Percentiles rank a stretch among this genome's conserved stretches.
phyloP scores from a whole-genome alignment of 1,139 yeast species.

The Suhomyces panamericanus region DNA sequence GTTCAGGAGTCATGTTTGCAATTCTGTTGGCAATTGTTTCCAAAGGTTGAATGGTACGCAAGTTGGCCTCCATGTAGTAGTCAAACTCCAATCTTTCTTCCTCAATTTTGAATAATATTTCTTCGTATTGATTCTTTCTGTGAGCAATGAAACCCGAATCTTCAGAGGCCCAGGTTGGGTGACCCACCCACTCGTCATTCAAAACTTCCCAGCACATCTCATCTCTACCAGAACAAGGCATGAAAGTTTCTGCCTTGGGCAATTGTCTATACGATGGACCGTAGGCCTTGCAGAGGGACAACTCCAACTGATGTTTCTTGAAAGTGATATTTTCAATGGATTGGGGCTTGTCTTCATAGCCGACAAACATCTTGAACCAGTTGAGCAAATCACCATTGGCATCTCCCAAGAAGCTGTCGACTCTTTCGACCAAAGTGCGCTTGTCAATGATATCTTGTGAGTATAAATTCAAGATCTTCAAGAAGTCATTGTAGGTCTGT shows the following conservation, averaged over 20 bases:
- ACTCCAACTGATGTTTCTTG: constrained; percentile 86
- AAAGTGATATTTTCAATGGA: constrained; percentile 85
- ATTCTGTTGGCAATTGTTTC: constrained; percentile 95
- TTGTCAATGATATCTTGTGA: constrained; percentile 90
- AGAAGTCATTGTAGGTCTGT: constrained; percentile 86
- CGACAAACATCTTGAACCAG: constrained; percentile 93
- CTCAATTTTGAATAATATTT: constrained; percentile 88
- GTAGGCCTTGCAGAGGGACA: constrained; percentile 80
- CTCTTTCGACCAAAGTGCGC: constrained; percentile 76
- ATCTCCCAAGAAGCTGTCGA: constrained; percentile 78
- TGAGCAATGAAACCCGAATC: constrained; percentile 98
- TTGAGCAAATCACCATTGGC: constrained; percentile 73
- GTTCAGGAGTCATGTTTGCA: constrained; percentile 90
- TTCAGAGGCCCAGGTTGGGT: constrained; percentile 99
- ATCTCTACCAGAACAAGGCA: constrained; percentile 98
- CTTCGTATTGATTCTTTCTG: constrained; percentile 96
- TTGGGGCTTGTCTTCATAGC: constrained; percentile 73
- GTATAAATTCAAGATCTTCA: constrained; percentile 80
- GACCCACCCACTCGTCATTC: constrained; percentile 99
- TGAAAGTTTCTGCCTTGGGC: constrained; percentile 91
- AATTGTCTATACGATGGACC: constrained; percentile 93
- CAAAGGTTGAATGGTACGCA: constrained; percentile 90
- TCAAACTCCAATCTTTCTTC: constrained; percentile 98
- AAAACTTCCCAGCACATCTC: constrained; percentile 99
- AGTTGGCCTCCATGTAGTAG: constrained; percentile 89